Evolutionary conservation across 352 stramenopile species (phyloP), one percentile per base, ranked within the genome.

Genomic region (Peronosclerospora sorghi): DNA sequence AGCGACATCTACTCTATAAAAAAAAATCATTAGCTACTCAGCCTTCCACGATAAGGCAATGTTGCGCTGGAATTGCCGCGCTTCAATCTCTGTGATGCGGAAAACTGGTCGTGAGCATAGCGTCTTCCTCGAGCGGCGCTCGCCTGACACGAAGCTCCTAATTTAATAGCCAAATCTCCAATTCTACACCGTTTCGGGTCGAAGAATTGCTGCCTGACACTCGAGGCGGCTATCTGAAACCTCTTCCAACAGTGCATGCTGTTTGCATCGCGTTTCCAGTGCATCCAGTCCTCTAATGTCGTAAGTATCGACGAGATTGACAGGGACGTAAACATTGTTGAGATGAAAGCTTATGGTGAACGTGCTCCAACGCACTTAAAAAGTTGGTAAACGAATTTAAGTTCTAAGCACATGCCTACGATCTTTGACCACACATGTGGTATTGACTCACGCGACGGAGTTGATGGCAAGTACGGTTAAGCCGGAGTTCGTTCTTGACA

Each of bases 221-320:
- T 81, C 0, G 72, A 68, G 14, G 86, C 74, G 4, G 76, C 76
- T 46, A 89, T 86, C 47, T 86, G 76, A 32, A 89, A 73, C 43
- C 85, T 86, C 41, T 73, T 89, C 76, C 76, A 89, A 67, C 76
- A 85, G 46, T 70, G 57, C 18, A 54, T 51, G 36, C 86, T 76
- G 45, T 40, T 59, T 18, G 65, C 68, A 41, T 89, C 76, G 17
- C 76, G 76, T 51, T 89, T 71, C 76, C 76, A 89, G 66, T 89
- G 86, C 53, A 89, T 75, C 76, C 76, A 89, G 47, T 84, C 72
- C 41, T 86, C 68, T 1, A 86, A 54, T 29, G 57, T 58, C 17
- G 75, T 66, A 17, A 41, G 34, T 13, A 50, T 36, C 6, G 53
- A 66, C 18, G 60, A 66, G 8, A 62, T 38, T 28, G 54, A 62